Evolutionary conservation across 805 yeast genomes (phyloP).

Genomic region (Lipomyces mesembrius): DNA sequence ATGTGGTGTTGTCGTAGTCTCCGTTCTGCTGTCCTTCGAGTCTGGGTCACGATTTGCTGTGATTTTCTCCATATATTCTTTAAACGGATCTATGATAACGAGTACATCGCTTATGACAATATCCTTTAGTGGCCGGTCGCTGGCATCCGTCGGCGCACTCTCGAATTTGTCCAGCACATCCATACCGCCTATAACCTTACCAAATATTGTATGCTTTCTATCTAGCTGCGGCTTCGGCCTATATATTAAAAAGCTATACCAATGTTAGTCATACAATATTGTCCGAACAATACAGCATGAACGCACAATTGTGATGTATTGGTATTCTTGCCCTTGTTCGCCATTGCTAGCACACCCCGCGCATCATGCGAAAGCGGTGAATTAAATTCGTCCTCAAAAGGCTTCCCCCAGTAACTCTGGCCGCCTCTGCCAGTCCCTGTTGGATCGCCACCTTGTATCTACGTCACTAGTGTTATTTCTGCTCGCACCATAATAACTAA

Average conservation of each 20-base stretch:
- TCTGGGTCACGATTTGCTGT: constrained; percentile 21
- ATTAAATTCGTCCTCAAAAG: constrained; percentile 52
- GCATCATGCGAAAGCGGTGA: constrained; percentile 72
- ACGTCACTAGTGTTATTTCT: neutral
- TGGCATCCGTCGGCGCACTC: constrained; percentile 22
- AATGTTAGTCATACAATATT: neutral
- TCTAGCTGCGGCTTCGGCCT: constrained; percentile 70
- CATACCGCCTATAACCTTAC: constrained; percentile 56
- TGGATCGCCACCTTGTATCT: constrained; percentile 48
- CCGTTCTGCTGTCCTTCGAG: neutral
- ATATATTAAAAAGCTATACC: constrained; percentile 67
- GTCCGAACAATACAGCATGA: neutral
- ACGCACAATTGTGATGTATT: constrained; percentile 78
- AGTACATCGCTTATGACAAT: constrained; percentile 29
- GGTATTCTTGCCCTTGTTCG: constrained; percentile 91
- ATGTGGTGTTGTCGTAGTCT: neutral
- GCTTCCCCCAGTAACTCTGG: constrained; percentile 39
- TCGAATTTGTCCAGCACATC: constrained; percentile 57
- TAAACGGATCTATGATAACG: constrained; percentile 38
- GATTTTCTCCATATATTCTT: constrained; percentile 29
- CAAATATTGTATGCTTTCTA: constrained; percentile 63
- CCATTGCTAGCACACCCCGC: constrained; percentile 87
- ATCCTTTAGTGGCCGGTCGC: constrained; percentile 33
- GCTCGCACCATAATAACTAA: neutral
- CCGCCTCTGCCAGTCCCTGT: constrained; percentile 47